Evolutionary conservation across 2,329 filamentous ascomycete species (phyloP), one percentile per base, ranked within the genome.

Genomic region (Verruconis gallopava): DNA sequence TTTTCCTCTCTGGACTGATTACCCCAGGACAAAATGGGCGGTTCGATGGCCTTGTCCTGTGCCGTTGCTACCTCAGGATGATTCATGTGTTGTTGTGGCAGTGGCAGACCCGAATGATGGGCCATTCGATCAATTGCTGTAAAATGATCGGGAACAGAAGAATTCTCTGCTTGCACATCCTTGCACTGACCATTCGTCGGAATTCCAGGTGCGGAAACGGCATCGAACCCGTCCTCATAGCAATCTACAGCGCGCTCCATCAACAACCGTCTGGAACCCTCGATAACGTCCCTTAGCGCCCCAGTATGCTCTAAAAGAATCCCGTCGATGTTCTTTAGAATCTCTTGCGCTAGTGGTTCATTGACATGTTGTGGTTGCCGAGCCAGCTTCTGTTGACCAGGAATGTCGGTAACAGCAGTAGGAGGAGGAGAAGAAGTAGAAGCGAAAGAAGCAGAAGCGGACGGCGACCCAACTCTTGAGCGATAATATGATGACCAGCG

Each of bases 221-320:
- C 21, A 55, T 42, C 6, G 42, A 45, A 25, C 49, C 46, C 13
- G 39, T 38, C 6, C 42, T 50, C 6, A 48, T 47, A 13, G 45
- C 39, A 34, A n/a, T 21, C 13, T 5, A 5, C n/a, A n/a, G 34
- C 40, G 9, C 36, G 34, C 48, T 47, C 30, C 48, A 44, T 30
- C 21, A 42, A 33, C 11, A 42, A 9, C 12, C 33, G 30, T 15
- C 54, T 50, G 21, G 62, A 53, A 40, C 63, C 61, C 44, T 56
- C 52, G 45, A 67, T 61, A 3, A 66, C 56, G 33, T 50, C 48
- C 43, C 62, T 54, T 5, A 67, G 48, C 4, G 55, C 54, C 12
- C 51, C 58, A 2, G 56, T 48, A 43, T 64, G 62, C 45, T 65
- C 63, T 21, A 59, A 49, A 13, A 66, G 56, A 18, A 65, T 60